These are phyloP conservation scores for Sarocladium oryzae DNA, from an alignment of 2,329 filamentous ascomycete species.

Conservation along the genomic window DNA sequence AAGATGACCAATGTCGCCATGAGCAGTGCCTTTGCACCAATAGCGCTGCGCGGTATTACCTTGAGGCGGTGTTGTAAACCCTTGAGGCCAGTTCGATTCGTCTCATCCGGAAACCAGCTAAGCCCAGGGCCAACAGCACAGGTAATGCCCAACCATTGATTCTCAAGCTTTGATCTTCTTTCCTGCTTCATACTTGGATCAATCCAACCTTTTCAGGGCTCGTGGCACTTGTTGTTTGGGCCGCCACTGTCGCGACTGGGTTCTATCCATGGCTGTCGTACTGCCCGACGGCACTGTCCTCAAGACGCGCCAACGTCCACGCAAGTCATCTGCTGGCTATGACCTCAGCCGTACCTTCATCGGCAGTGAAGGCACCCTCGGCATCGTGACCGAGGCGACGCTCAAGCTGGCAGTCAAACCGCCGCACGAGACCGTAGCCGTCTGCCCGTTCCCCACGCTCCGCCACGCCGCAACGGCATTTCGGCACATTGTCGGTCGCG, in stretches of 20 bases:
- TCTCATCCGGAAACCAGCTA: not conserved
- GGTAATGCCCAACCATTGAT: not conserved
- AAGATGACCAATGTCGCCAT: too few species aligned
- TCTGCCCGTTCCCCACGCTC: slow-evolving; percentile 42
- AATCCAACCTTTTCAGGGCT: not conserved
- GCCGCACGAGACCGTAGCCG: slow-evolving; percentile 62
- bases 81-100: not conserved
- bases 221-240: not conserved
- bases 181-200: not conserved
- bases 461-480: slow-evolving; percentile 65
- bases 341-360: slow-evolving; percentile 74
- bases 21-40: not conserved
- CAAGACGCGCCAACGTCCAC: slow-evolving; percentile 69
- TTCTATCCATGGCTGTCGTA: slow-evolving; percentile 73
- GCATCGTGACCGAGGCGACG: slow-evolving; percentile 71
- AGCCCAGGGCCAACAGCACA: not conserved
- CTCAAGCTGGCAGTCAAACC: slow-evolving; percentile 70
- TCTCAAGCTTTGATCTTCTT: not conserved
- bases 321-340: slow-evolving; percentile 78
- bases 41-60: not conserved
- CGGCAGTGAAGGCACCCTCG: slow-evolving; percentile 76
- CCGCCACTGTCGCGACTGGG: slow-evolving; percentile 57
- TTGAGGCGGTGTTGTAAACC: not conserved
- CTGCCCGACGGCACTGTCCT: slow-evolving; percentile 75
- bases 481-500: slow-evolving; percentile 62